phyloP scores from a whole-genome alignment of 305 asterid genomes.

The Fraxinus floribunda region DNA sequence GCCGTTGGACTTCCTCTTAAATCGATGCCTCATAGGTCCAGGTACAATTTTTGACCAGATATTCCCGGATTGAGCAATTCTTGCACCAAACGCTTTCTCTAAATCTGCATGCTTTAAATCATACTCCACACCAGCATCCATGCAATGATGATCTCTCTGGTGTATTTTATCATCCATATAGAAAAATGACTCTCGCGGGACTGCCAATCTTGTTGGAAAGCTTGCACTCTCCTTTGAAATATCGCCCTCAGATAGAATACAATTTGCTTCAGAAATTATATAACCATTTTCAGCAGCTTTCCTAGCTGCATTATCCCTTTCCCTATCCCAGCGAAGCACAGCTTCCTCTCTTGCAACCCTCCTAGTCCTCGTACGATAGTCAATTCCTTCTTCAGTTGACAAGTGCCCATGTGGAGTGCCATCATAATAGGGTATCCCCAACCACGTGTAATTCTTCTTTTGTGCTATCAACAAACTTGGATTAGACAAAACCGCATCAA shows the following conservation, averaged over 20 bases:
- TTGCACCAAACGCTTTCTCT: conserved; percentile 91
- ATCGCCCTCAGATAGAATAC: conserved; percentile 50
- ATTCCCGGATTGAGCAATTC: conserved; percentile 47
- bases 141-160: conserved; percentile 96
- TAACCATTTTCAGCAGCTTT: conserved; percentile 81
- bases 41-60: conserved; percentile 75
- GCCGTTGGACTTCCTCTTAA: conserved; percentile 71
- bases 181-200: conserved; percentile 51
- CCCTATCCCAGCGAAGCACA: conserved; percentile 59
- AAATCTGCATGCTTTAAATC: conserved; percentile 94
- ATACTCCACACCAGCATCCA: conserved; percentile 97
- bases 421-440: conserved; percentile 85
- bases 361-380: conserved; percentile 79
- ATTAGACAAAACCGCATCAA: conserved; percentile 78
- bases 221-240: conserved; percentile 46
- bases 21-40: conserved; percentile 46
- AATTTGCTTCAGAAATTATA: conserved; percentile 49
- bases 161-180: conserved; percentile 74
- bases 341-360: conserved; percentile 89
- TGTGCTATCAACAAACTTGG: conserved; percentile 82
- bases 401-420: conserved; percentile 62
- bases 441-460: conserved; percentile 81
- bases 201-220: conserved; percentile 49
- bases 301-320: conserved; percentile 80
- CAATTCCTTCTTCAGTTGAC: conserved; percentile 91